These are phyloP conservation scores for Adenanthera pavonina DNA, from an alignment of 306 rosid genomes.

Conservation along the genomic window DNA sequence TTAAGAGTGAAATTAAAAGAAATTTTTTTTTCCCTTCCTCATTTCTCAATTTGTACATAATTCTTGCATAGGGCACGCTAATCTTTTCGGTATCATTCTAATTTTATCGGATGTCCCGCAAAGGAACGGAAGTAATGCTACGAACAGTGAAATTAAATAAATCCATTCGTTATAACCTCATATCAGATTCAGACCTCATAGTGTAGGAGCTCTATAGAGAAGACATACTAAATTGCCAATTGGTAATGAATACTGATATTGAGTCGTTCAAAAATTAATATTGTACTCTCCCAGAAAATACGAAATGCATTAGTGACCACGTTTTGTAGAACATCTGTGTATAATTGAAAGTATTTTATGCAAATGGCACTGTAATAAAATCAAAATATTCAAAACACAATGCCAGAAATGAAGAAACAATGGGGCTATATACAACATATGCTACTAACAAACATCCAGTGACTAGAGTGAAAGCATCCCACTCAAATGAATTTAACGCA, in stretches of 20 bases:
- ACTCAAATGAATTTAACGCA: conserved; percentile 16
- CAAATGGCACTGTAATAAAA: background rate
- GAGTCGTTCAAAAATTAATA: background rate
- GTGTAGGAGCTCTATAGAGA: background rate
- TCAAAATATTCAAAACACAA: conserved; percentile 13
- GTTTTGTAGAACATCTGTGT: background rate
- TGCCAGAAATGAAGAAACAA: conserved; percentile 15
- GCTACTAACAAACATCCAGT: background rate
- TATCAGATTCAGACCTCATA: background rate
- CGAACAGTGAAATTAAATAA: background rate
- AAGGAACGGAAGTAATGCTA: background rate
- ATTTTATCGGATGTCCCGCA: no score
- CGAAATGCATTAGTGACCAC: background rate
- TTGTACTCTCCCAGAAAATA: background rate
- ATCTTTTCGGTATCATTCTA: no score
- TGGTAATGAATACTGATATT: background rate
- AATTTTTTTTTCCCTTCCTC: background rate
- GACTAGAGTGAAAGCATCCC: conserved; percentile 1
- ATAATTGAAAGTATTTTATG: background rate
- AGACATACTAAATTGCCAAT: background rate
- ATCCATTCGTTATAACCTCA: background rate
- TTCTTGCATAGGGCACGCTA: no score
- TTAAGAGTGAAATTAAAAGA: background rate
- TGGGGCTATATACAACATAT: background rate
- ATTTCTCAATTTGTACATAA: no score